Evolutionary conservation across 495 filamentous ascomycete species (phyloP).

Genomic region (Massariosphaeria phaeospora): DNA sequence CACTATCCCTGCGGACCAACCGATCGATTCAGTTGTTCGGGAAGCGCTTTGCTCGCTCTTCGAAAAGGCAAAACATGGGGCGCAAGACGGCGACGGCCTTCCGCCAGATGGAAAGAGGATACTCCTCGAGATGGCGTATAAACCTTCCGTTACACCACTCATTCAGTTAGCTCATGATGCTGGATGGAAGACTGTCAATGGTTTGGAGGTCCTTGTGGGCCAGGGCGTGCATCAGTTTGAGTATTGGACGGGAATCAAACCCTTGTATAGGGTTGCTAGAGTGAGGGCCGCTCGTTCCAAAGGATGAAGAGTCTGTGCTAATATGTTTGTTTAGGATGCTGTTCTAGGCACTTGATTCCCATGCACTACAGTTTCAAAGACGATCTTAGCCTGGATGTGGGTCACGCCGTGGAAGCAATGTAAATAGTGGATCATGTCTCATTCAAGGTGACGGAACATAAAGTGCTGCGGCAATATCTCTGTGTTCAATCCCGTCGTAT

Average conservation of each 20-base stretch:
- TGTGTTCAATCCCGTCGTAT: too few relatives aligned
- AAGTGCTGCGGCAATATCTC: too few relatives aligned
- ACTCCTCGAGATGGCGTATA: conserved; percentile 95
- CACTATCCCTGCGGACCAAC: conserved; percentile 84
- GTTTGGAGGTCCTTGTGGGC: conserved; percentile 82
- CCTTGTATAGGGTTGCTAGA: conserved; percentile 61
- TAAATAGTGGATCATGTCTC: too few relatives aligned
- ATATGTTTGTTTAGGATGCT: background rate
- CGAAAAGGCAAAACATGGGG: conserved; percentile 41
- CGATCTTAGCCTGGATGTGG: too few relatives aligned
- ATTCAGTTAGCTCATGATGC: conserved; percentile 77
- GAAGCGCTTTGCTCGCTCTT: conserved; percentile 64
- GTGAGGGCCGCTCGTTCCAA: conserved; percentile 23
- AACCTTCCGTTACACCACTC: conserved; percentile 71
- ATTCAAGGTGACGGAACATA: too few relatives aligned
- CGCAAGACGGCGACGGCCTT: conserved; percentile 27
- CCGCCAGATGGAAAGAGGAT: conserved; percentile 46
- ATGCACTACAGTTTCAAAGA: too few relatives aligned
- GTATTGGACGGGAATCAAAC: conserved; percentile 73
- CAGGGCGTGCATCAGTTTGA: conserved; percentile 82
- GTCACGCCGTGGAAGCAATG: too few relatives aligned
- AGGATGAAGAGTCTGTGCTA: background rate
- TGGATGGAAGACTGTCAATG: conserved; percentile 83
- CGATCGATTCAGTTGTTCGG: conserved; percentile 68
- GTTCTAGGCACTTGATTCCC: conserved; percentile 8